Evolutionary conservation across 2,329 filamentous ascomycete genomes (phyloP).

Genomic region (Colletotrichum orchidophilum): DNA sequence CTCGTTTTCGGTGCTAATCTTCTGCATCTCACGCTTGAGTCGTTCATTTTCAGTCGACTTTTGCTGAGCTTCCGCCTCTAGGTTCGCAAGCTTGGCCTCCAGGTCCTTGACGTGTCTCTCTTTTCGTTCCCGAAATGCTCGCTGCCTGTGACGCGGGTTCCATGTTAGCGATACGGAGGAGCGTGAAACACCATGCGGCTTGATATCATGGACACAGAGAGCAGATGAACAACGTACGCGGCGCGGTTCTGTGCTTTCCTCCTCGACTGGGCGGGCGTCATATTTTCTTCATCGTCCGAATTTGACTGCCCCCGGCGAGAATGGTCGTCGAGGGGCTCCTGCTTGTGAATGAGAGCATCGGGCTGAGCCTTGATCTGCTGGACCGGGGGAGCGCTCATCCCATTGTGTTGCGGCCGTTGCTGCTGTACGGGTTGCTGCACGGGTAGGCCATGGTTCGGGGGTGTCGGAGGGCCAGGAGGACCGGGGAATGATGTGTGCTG

Average conservation of each 20-base stretch:
- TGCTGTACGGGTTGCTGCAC: slow-evolving; percentile 27
- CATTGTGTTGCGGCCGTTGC: slow-evolving; percentile 37
- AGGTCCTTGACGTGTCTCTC: slow-evolving; percentile 94
- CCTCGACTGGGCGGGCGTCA: slow-evolving; percentile 66
- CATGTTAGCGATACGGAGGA: background rate
- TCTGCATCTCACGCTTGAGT: slow-evolving; percentile 84
- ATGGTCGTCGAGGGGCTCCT: slow-evolving; percentile 50
- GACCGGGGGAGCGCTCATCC: slow-evolving; percentile 39
- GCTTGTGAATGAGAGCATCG: slow-evolving; percentile 40
- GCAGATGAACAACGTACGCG: slow-evolving; percentile 58
- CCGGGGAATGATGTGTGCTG: slow-evolving; percentile 49
- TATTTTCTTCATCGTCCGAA: slow-evolving; percentile 61
- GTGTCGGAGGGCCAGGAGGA: slow-evolving; percentile 62
- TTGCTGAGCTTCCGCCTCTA: slow-evolving; percentile 78
- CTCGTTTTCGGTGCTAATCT: slow-evolving; percentile 89
- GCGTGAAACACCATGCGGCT: background rate
- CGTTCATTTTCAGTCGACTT: slow-evolving; percentile 87
- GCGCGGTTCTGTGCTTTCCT: slow-evolving; percentile 70
- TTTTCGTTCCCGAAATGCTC: slow-evolving; percentile 95
- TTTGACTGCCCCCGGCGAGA: slow-evolving; percentile 54
- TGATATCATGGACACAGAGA: background rate
- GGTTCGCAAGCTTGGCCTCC: slow-evolving; percentile 81
- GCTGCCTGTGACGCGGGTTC: slow-evolving; percentile 73
- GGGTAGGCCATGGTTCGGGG: slow-evolving; percentile 40
- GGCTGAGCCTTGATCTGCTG: slow-evolving; percentile 35